These are phyloP conservation scores for Mycena crocata DNA, from an alignment of 768 basidiomycete species.

Conservation along the genomic window DNA sequence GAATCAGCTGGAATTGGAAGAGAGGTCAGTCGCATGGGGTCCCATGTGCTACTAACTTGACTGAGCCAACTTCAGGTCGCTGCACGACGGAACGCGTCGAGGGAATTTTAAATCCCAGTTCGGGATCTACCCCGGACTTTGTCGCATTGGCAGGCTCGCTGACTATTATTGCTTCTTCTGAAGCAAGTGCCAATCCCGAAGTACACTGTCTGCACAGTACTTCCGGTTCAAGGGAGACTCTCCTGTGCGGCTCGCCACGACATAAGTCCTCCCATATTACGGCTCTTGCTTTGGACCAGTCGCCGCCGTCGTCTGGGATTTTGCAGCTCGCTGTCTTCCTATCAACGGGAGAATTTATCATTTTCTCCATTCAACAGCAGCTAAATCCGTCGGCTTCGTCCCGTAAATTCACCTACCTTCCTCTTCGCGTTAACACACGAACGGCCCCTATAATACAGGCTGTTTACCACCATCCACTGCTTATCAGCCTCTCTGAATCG, in stretches of 20 bases:
- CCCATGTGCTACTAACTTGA: neutral
- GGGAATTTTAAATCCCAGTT: constrained; percentile 20
- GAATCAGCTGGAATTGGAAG: constrained; percentile 86
- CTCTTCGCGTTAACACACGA: constrained; percentile 52
- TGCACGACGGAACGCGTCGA: constrained; percentile 61
- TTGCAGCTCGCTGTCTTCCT: constrained; percentile 70
- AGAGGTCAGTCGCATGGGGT: constrained; percentile 61
- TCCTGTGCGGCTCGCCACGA: constrained; percentile 57
- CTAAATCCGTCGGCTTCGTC: constrained; percentile 53
- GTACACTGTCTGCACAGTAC: constrained; percentile 52
- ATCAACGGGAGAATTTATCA: constrained; percentile 74
- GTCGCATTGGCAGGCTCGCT: constrained; percentile 71
- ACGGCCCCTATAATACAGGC: constrained; percentile 67
- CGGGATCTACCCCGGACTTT: constrained; percentile 43
- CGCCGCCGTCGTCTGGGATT: constrained; percentile 58
- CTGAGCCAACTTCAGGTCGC: constrained; percentile 68
- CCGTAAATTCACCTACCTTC: constrained; percentile 62
- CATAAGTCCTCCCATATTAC: constrained; percentile 60
- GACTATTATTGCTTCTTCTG: constrained; percentile 68
- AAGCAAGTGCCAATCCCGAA: constrained; percentile 45
- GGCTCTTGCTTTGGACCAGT: constrained; percentile 80
- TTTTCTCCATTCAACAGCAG: constrained; percentile 68
- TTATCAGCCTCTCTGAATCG: constrained; percentile 74
- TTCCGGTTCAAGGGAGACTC: constrained; percentile 47
- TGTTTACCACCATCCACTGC: constrained; percentile 82